Evolutionary conservation across 768 basidiomycete species (phyloP), one percentile per base, ranked within the genome.

Genomic region (Imleria badia): DNA sequence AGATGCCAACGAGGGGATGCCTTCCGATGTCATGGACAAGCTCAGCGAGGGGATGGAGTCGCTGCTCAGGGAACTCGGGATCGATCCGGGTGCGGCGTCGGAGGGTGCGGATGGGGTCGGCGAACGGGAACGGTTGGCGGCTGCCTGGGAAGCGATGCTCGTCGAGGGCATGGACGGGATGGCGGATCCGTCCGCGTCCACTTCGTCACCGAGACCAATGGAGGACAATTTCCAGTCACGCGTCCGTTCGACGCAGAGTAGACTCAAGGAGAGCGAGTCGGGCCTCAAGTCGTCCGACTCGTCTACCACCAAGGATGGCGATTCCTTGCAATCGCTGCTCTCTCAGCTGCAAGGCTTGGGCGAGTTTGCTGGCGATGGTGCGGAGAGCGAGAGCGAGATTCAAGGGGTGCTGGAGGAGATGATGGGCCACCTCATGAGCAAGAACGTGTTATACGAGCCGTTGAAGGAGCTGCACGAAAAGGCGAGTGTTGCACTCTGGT

Each of bases 121-220:
- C 22, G 64, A 71, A 35, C 70, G 72, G 55, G 74, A 77, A 48
- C 68, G 69, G 35, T 71, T 87, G 51, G 78, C 78, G 52, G 81
- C 81, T 7, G 82, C 84, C 29, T 91, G 85, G 87, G 87, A 90
- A 67, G 77, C 79, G 4, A 84, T 89, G 81, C 70, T 91, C 13
- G 69, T 83, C 39, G 83, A 87, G 56, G 82, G 75, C 5, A 80
- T 88, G 80, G 74, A 82, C 12, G 65, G 63, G 42, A 60, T 60
- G 57, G 11, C 42, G 14, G 45, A 35, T 38, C 66, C 66, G 1
- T 22, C 58, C 33, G 22, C 22, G 20, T 41, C 15, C n/a, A 22
- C 56, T 2, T 22, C 51, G n/a, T 51, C 64, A 1, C 19, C 56
- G 1, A 46, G 51, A 14, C 49, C 60, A 6, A 64, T 52, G 3